A percentile compares a stretch with the other conserved stretches of the same genome.
Conservation (phyloP, 768 basidiomycete genomes). For the Pulveroboletus ravenelii region DNA sequence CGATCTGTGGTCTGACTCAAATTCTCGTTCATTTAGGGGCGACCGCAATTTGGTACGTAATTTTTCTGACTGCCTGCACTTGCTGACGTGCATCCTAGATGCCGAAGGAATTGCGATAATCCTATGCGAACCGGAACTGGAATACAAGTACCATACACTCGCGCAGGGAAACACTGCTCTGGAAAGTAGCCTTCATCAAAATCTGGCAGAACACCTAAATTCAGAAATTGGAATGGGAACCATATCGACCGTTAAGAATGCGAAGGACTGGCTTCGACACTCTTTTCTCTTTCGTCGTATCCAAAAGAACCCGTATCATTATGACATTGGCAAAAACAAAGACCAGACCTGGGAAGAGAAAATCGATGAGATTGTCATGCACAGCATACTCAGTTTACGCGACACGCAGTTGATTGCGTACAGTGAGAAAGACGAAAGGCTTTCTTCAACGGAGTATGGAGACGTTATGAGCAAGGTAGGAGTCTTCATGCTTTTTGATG, state of each 20-base stretch:
- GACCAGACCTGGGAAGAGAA: slow-evolving; percentile 64
- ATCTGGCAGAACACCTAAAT: slow-evolving; percentile 88
- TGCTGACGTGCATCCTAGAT: slow-evolving; percentile 41
- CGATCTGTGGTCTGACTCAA: background rate
- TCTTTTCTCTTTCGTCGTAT: slow-evolving; percentile 89
- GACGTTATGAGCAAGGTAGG: slow-evolving; percentile 84
- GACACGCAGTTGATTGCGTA: slow-evolving; percentile 57
- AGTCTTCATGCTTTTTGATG: background rate
- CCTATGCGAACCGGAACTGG: slow-evolving; percentile 69
- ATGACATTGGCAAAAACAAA: slow-evolving; percentile 55
- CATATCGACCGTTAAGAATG: slow-evolving; percentile 62
- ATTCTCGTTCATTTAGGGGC: slow-evolving; percentile 45
- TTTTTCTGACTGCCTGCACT: background rate
- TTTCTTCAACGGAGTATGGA: slow-evolving; percentile 69
- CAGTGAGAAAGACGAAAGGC: slow-evolving; percentile 35
- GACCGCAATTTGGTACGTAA: slow-evolving; percentile 79
- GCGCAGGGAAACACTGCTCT: slow-evolving; percentile 69
- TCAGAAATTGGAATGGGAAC: slow-evolving; percentile 89
- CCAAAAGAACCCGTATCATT: slow-evolving; percentile 75
- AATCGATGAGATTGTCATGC: slow-evolving; percentile 68
- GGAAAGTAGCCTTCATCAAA: slow-evolving; percentile 80
- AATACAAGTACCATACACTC: slow-evolving; percentile 66
- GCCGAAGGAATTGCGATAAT: slow-evolving; percentile 81
- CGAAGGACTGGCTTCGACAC: slow-evolving; percentile 76
- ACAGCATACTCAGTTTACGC: slow-evolving; percentile 58